Evolutionary conservation across 2,329 filamentous ascomycete genomes (phyloP), one percentile per base, ranked within the genome.

Genomic region (Colletotrichum cereale): DNA sequence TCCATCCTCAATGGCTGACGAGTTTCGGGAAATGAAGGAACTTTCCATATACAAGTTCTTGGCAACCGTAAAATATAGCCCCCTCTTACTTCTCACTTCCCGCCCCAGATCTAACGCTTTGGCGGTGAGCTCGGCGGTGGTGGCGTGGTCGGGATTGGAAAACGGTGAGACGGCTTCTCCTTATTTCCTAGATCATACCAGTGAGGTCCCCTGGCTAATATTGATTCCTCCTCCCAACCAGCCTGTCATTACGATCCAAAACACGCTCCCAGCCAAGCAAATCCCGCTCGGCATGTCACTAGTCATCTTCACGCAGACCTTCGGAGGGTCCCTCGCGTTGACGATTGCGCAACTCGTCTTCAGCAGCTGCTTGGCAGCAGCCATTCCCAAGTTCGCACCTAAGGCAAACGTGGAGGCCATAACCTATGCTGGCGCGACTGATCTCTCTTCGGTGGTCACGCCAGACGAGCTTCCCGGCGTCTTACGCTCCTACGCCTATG

Each of bases 191-290:
- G n/a, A n/a, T n/a, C n/a, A n/a, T n/a, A n/a, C n/a, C n/a, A n/a
- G n/a, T n/a, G n/a, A n/a, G n/a, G n/a, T n/a, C n/a, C n/a, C n/a
- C n/a, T n/a, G n/a, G n/a, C n/a, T n/a, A n/a, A n/a, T n/a, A n/a
- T n/a, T n/a, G n/a, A n/a, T n/a, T n/a, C n/a, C n/a, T n/a, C n/a
- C n/a, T n/a, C n/a, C n/a, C n/a, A n/a, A n/a, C 5, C n/a, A 65
- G 62, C 50, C 52, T 10, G 40, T 66, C 5, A 66, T 66, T 5
- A 50, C 62, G 7, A 66, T 66, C 34, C 62, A 66, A 29, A 66
- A 66, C 0, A 34, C 26, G 11, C 52, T 57, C 34, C 52, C 52
- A 47, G 36, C 62, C 11, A 29, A 57, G 38, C 36, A 66, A 47
- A 44, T 66, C 29, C 50, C 62, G 1, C 38, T 57, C 1, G 52